Base-by-base conservation (phyloP, 441 rosid species). In the Erysimum pusillum region DNA sequence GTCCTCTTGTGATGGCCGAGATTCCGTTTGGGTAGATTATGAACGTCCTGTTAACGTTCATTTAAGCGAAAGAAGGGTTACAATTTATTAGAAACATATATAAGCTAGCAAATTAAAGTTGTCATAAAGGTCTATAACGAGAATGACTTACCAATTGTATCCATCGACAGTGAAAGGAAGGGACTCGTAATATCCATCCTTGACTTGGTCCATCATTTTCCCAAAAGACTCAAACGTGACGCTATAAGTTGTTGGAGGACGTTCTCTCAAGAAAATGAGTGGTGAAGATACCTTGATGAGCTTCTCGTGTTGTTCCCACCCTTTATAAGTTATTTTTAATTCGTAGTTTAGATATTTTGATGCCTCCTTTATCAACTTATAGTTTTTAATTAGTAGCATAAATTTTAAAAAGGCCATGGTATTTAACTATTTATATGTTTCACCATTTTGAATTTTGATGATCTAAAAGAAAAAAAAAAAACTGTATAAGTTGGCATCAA, bases 21-120 rank as follows among this genome's bases (percentile, higher is more conserved):
- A 15, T 57, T 38, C 77, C 77, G 17, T 10, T 65, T 34, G 77
- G 76, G 32, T 73, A 63, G 69, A 73, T 63, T 52, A 51, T 11
- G 69, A 53, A 73, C 54, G 70, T 73, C 76, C 76, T 73, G 63
- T 49, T 51, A 15, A 51, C 31, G 49, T 61, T 11, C 15, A 20
- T 48, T n/a, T 56, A 1, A 13, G 12, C 18, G 12, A 31, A 5
- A 12, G 1, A 25, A 25, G 10, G 14, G 44, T 41, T 13, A 57
- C 9, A 39, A 11, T 10, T 20, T 35, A 0, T 22, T 22, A 22
- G 25, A 22, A 35, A 15, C 25, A 31, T 5, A 5, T 63, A 4
- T 46, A 46, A 44, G 34, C 18, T 34, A 34, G 15, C 13, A 49
- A 12, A 49, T 20, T 51, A 11, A 20, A 38, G 10, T 31, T 41